A percentile compares a stretch with the other conserved stretches of the same genome.
Conservation (phyloP, 2,329 filamentous ascomycete species). For the Monilinia vaccinii-corymbosi region DNA sequence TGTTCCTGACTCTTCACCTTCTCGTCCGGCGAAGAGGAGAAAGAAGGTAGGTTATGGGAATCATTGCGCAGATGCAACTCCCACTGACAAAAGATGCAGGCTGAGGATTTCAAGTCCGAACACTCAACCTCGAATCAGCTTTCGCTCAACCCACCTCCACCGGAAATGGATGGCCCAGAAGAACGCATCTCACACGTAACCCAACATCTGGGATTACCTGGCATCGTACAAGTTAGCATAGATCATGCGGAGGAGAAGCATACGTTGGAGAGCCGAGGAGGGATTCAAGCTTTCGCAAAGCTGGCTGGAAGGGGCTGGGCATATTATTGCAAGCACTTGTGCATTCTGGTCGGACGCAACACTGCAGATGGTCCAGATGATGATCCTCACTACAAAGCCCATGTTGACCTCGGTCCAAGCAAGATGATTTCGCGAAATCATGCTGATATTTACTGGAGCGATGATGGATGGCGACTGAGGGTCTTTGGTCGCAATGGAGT, state of each 20-base stretch:
- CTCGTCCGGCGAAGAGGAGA: conserved; percentile 54
- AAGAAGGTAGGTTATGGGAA: conserved; percentile 41
- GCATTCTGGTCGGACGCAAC: conserved; percentile 62
- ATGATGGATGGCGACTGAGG: conserved; percentile 70
- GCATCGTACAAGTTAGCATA: conserved; percentile 48
- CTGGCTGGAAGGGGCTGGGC: conserved; percentile 77
- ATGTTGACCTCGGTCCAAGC: conserved; percentile 82
- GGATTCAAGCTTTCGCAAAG: conserved; percentile 70
- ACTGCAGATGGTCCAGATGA: conserved; percentile 25
- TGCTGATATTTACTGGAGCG: conserved; percentile 60
- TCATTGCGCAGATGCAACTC: neutral
- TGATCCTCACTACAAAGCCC: conserved; percentile 39
- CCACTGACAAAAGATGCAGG: conserved; percentile 26
- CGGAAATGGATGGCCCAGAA: conserved; percentile 37
- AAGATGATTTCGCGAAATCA: conserved; percentile 74
- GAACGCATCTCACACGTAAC: conserved; percentile 32
- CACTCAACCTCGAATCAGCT: conserved; percentile 15
- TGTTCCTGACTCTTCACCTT: conserved; percentile 42
- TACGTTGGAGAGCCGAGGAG: conserved; percentile 47
- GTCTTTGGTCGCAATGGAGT: conserved; percentile 90
- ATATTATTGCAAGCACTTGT: conserved; percentile 69
- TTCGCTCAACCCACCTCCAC: conserved; percentile 35
- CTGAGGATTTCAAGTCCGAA: conserved; percentile 28
- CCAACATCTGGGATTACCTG: conserved; percentile 23
- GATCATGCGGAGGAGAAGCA: conserved; percentile 57